Evolutionary conservation across 371 early-diverging fungal species (phyloP), one percentile per base, ranked within the genome.

Genomic region (Mucor sp.): DNA sequence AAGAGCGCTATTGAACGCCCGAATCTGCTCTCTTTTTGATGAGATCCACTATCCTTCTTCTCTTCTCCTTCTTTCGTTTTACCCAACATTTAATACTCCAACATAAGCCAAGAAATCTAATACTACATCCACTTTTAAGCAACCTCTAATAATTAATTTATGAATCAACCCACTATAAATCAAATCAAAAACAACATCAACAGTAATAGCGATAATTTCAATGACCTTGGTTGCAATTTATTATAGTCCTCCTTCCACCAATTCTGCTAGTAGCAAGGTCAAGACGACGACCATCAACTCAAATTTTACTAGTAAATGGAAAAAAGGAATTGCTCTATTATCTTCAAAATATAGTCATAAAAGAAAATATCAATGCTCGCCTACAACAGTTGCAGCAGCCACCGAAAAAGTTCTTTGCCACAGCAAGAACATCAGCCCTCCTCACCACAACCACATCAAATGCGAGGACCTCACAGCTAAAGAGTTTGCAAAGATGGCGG

Each of bases 401-500:
- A 79, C 79, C 9, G 82, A 82, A 63, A 82, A 82, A 65, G 64
- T 77, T 2, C 65, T 81, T 23, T 66, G 75, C 47, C 76, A 74
- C 35, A 35, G 30, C 30, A 48, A 44, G 30, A 39, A 35, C 17
- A 63, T 39, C 19, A 37, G 47, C 3, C 37, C 37, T 37, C 8
- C 35, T 35, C 21, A 53, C 35, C 39, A 30, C 7, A 32, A 37
- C n/a, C 30, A 43, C 17, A 56, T 75, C 17, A 71, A 74, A 60
- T 77, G 76, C 23, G 79, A 79, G 65, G 79, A 82, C 58, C 74
- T 82, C 11, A 82, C 82, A n/a, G 79, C 79, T 6, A 82, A 76
- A 53, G 79, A 82, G 59, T 82, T 82, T 65, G 82, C 82, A 30
- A 69, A 69, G 35, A 66, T 75, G 67, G 70, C 82, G 27, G 82